These are phyloP conservation scores for Brassica carinata DNA, from an alignment of 345 rosid genomes.

Conservation along the genomic window DNA sequence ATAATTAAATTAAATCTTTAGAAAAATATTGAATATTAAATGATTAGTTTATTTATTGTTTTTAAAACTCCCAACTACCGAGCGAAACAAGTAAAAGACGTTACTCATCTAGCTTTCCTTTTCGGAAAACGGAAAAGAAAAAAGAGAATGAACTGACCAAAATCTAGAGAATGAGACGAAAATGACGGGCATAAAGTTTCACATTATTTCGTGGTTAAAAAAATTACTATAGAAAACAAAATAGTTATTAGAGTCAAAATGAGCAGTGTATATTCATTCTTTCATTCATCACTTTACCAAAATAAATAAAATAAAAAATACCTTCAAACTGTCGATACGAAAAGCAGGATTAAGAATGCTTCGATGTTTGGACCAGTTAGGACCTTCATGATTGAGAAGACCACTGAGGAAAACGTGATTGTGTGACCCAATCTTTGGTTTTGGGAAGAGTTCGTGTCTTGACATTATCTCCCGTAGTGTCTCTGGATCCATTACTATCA, in stretches of 20 bases:
- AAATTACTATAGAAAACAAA: conserved; percentile 1
- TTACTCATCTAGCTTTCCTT: conserved; percentile 34
- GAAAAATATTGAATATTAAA: not conserved
- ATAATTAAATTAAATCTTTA: not conserved
- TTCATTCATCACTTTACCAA: not conserved
- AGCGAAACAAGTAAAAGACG: conserved; percentile 25
- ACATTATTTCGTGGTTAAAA: conserved; percentile 26
- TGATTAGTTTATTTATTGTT: not conserved
- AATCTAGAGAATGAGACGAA: conserved; percentile 37
- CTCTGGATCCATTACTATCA: conserved; percentile 51
- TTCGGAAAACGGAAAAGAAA: not conserved
- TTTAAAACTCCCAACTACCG: not conserved
- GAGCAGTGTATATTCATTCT: conserved; percentile 23
- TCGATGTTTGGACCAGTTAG: conserved; percentile 58
- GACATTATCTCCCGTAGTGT: conserved; percentile 44
- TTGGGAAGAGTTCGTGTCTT: conserved; percentile 47
- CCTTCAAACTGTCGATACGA: conserved; percentile 57
- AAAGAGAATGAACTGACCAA: conserved; percentile 36
- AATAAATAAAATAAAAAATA: not conserved
- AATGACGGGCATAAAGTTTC: conserved; percentile 36
- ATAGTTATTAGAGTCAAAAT: conserved; percentile 14
- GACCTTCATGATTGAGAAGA: conserved; percentile 47
- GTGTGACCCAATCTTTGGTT: conserved; percentile 39
- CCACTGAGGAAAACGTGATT: conserved; percentile 45
- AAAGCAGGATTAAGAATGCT: conserved; percentile 58